phyloP scores from a whole-genome alignment of 2,329 filamentous ascomycete genomes.

The Fusarium brevicatenulatum region DNA sequence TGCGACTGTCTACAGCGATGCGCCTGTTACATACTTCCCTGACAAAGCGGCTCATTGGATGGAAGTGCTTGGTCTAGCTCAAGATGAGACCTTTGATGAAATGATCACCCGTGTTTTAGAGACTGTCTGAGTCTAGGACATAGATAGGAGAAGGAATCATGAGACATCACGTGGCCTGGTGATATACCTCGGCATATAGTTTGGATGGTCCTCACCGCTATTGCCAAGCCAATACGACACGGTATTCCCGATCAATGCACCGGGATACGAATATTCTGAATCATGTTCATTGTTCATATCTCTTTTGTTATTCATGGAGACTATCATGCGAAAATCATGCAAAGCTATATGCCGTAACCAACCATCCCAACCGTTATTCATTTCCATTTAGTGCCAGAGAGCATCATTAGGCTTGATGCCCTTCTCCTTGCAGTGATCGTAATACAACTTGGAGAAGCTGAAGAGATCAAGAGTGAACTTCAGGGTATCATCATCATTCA shows the following conservation, averaged over 20 bases:
- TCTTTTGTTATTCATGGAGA: not conserved
- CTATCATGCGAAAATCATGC: not conserved
- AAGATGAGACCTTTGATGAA: not conserved
- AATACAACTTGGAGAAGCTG: conserved; percentile 37
- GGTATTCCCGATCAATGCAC: not conserved
- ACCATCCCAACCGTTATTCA: not conserved
- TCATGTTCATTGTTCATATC: not conserved
- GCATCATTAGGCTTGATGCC: conserved; percentile 30
- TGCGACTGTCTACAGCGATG: not conserved
- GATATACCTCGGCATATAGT: not conserved
- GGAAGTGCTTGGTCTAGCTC: not conserved
- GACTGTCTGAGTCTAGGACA: not conserved
- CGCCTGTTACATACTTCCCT: conserved; percentile 5
- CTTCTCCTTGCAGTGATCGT: conserved; percentile 29
- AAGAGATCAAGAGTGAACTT: conserved; percentile 39
- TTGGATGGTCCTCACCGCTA: not conserved
- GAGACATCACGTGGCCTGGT: not conserved
- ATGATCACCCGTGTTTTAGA: conserved; percentile 5
- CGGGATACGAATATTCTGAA: not conserved
- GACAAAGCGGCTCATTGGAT: not conserved
- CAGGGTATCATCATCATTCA: conserved; percentile 40
- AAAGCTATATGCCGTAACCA: not conserved
- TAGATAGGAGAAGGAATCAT: not conserved
- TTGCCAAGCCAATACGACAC: not conserved
- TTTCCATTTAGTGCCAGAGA: conserved; percentile 23